Evolutionary conservation across 106 monocot species (phyloP).

Genomic region (Dioscorea zingiberensis): DNA sequence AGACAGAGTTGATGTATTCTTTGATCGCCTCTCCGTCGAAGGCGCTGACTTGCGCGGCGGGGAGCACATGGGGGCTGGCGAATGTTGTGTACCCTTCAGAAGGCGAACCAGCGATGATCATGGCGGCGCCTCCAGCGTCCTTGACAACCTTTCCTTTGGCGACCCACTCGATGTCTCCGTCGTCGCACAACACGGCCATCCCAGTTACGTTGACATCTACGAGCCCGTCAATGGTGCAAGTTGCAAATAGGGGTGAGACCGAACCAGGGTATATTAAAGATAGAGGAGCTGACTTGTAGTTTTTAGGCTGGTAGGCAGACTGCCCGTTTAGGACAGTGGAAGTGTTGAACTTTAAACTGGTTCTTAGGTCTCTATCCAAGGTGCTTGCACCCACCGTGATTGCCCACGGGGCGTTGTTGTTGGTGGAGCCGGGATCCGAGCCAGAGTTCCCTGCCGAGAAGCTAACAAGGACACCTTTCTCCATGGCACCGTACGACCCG

Average conservation of each 20-base stretch:
- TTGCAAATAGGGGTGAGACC: neutral
- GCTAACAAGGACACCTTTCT: conserved; percentile 39
- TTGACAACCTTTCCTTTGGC: conserved; percentile 25
- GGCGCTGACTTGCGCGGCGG: conserved; percentile 15
- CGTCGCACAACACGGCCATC: conserved; percentile 32
- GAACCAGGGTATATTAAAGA: neutral
- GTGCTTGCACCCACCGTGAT: conserved; percentile 12
- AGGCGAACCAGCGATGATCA: conserved; percentile 11
- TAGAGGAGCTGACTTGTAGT: neutral
- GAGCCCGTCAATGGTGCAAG: neutral
- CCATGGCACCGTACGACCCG: conserved; percentile 27
- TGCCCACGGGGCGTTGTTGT: conserved; percentile 31
- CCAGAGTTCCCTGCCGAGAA: conserved; percentile 48
- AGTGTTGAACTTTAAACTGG: conserved; percentile 2
- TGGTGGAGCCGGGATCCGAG: conserved; percentile 7
- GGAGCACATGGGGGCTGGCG: conserved; percentile 18
- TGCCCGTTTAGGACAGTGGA: neutral
- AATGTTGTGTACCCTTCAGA: neutral
- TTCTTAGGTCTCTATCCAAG: neutral
- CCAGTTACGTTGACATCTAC: conserved; percentile 6
- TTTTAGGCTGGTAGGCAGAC: neutral
- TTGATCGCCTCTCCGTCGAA: conserved; percentile 7
- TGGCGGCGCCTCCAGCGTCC: conserved; percentile 35
- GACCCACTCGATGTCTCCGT: neutral
- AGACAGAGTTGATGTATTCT: conserved; percentile 2